phyloP scores from a whole-genome alignment of 495 filamentous ascomycete genomes.

The Glutinoglossum americanum region DNA sequence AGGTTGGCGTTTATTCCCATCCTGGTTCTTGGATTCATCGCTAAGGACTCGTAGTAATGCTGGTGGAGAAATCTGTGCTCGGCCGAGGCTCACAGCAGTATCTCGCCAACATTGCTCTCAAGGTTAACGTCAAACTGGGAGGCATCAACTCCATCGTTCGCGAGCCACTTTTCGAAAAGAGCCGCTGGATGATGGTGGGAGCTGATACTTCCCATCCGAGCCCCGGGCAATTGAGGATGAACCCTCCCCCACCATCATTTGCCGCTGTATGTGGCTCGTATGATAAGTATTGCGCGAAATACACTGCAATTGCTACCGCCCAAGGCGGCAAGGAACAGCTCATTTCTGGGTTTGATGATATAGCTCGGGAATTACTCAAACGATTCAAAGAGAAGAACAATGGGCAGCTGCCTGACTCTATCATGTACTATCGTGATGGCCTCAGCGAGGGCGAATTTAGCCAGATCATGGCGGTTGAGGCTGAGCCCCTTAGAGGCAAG shows the following conservation, averaged over 20 bases:
- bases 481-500: constrained; percentile 24
- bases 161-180: constrained; percentile 25
- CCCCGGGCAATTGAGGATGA: constrained; percentile 18
- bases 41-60: background rate
- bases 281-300: constrained; percentile 41
- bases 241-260: constrained; percentile 20
- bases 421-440: constrained; percentile 79
- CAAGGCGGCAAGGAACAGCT: constrained; percentile 40
- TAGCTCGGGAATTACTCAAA: constrained; percentile 37
- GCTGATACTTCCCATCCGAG: constrained; percentile 82
- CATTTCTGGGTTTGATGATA: constrained; percentile 26
- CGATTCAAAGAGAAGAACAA: constrained; percentile 31
- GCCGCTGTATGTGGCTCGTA: constrained; percentile 54
- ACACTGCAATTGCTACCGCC: constrained; percentile 37
- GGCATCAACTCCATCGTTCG: constrained; percentile 58
- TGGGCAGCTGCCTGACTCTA: constrained; percentile 37
- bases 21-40: background rate
- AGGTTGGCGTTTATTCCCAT: background rate
- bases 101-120: constrained; percentile 55
- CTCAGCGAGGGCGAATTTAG: constrained; percentile 73
- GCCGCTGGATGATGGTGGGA: constrained; percentile 51
- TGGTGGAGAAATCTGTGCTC: background rate
- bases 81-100: constrained; percentile 24
- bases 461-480: constrained; percentile 35
- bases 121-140: constrained; percentile 72